Conservation (phyloP, 768 basidiomycete genomes). For the Mycena chlorophos region DNA sequence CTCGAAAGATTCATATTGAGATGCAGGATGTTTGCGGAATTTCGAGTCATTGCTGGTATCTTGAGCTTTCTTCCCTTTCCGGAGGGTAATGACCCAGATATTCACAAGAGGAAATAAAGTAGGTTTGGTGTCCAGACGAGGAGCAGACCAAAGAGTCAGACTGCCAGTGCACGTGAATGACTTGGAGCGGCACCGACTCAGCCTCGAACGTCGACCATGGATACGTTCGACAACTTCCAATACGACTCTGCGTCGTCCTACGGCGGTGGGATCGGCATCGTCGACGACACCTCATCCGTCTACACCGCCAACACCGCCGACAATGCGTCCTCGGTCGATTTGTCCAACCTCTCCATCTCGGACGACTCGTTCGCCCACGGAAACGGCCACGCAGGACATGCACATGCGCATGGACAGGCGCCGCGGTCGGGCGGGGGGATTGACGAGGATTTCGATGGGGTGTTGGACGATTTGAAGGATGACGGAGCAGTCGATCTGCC, state of each 20-base stretch:
- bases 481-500: conserved; percentile 78
- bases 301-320: conserved; percentile 73
- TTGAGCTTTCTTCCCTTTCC: too few relatives aligned
- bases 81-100: too few relatives aligned
- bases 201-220: conserved; percentile 42
- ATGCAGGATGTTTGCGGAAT: too few relatives aligned
- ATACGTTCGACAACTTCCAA: conserved; percentile 83
- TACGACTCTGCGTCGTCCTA: conserved; percentile 83
- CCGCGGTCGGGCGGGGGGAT: conserved; percentile 36
- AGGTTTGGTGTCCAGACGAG: too few relatives aligned
- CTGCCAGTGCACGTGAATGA: too few relatives aligned
- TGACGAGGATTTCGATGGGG: conserved; percentile 88
- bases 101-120: too few relatives aligned
- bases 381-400: conserved; percentile 43
- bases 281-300: conserved; percentile 80
- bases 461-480: conserved; percentile 87
- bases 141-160: not conserved
- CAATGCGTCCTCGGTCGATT: conserved; percentile 60
- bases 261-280: conserved; percentile 65
- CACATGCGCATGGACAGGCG: conserved; percentile 37
- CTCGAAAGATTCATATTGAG: too few relatives aligned
- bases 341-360: conserved; percentile 66
- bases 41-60: too few relatives aligned
- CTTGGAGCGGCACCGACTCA: not conserved
- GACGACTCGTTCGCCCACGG: conserved; percentile 50